Evolutionary conservation across 257 asterid genomes (phyloP).

Genomic region (Solanum sejunctum): DNA sequence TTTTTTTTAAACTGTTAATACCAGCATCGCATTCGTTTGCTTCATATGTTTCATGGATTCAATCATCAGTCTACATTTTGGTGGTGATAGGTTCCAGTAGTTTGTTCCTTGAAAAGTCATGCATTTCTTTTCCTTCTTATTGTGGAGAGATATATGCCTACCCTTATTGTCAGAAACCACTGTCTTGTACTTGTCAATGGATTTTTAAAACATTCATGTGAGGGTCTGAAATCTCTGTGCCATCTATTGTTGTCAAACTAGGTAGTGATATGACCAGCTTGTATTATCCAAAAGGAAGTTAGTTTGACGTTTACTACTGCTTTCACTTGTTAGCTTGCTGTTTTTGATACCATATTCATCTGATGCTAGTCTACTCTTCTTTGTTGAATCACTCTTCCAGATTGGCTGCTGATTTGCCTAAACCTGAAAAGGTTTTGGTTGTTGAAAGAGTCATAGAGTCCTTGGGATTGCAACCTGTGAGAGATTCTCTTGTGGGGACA

Average conservation of each 20-base stretch:
- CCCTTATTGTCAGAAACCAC: not conserved
- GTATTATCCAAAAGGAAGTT: not conserved
- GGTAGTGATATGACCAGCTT: not conserved
- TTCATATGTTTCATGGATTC: not conserved
- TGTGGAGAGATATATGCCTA: not conserved
- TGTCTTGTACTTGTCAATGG: not conserved
- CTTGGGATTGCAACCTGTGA: constrained; percentile 74
- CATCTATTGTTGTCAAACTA: not conserved
- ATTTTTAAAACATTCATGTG: not conserved
- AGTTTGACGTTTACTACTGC: not conserved
- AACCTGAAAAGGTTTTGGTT: constrained; percentile 76
- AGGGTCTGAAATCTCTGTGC: not conserved
- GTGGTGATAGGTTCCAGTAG: not conserved
- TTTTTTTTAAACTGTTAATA: not conserved
- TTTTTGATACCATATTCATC: not conserved
- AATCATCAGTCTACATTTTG: not conserved
- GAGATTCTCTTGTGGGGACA: constrained; percentile 96
- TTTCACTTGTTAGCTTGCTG: not conserved
- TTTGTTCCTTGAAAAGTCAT: not conserved
- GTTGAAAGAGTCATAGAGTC: constrained; percentile 92
- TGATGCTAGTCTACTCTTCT: not conserved
- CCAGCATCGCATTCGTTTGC: not conserved
- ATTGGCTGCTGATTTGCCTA: constrained; percentile 54
- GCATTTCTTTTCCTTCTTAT: not conserved
- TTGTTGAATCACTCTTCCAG: constrained; percentile 19